Evolutionary conservation across 2,329 filamentous ascomycete genomes (phyloP).

Genomic region (Colletotrichum destructivum): DNA sequence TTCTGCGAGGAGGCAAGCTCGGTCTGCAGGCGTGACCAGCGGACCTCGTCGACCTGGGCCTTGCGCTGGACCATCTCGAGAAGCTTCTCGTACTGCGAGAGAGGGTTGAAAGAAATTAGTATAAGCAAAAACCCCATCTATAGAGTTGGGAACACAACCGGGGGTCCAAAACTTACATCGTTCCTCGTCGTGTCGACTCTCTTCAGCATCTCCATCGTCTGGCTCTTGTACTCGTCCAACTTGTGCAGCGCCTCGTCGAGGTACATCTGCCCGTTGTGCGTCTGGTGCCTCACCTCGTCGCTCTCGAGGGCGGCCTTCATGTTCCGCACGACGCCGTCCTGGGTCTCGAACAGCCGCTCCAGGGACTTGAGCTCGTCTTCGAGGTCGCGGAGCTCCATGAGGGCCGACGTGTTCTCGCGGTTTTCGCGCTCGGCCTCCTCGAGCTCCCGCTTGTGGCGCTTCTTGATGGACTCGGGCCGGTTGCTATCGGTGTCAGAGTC

Average conservation of each 20-base stretch:
- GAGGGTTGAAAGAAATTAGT: too few relatives aligned
- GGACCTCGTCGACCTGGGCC: conserved; percentile 76
- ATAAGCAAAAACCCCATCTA: too few relatives aligned
- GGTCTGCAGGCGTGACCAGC: conserved; percentile 73
- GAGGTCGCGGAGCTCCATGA: conserved; percentile 75
- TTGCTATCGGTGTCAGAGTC: conserved; percentile 58
- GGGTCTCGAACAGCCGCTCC: conserved; percentile 70
- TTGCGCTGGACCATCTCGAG: conserved; percentile 78
- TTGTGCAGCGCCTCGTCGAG: conserved; percentile 67
- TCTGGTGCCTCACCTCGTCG: conserved; percentile 1
- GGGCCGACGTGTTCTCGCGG: conserved; percentile 73
- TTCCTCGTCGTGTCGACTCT: conserved; percentile 71
- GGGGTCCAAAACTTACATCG: conserved; percentile 52
- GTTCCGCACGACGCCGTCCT: conserved; percentile 63
- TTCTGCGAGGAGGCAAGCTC: conserved; percentile 75
- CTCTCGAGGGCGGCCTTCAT: conserved; percentile 30
- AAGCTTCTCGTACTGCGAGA: conserved; percentile 69
- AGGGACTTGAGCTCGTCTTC: conserved; percentile 75
- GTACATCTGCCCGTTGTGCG: conserved; percentile 52
- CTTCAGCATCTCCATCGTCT: conserved; percentile 70
- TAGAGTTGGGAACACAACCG: too few relatives aligned
- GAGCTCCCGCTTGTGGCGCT: conserved; percentile 55
- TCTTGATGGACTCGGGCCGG: conserved; percentile 60
- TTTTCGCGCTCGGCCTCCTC: conserved; percentile 68
- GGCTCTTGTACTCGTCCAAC: conserved; percentile 69